Conservation (phyloP, 73 alveolate genomes). For the Uronychia setigera region DNA sequence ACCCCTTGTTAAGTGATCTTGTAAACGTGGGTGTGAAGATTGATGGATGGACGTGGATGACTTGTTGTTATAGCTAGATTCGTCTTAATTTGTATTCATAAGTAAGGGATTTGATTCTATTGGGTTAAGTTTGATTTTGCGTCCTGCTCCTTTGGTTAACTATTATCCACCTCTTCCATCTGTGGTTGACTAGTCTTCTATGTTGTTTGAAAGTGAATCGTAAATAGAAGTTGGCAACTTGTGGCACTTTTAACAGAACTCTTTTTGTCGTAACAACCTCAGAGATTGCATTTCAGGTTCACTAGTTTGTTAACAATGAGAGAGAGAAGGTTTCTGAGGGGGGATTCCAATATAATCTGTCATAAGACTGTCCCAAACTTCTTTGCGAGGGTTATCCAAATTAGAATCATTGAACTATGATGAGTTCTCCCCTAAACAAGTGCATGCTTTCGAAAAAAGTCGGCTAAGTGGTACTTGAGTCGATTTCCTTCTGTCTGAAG, state of each 20-base stretch:
- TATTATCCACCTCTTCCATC: neutral
- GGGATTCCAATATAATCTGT: neutral
- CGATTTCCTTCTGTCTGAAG: neutral
- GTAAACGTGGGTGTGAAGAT: neutral
- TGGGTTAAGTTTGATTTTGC: neutral
- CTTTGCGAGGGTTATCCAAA: too few relatives aligned
- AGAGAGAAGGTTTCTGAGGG: neutral
- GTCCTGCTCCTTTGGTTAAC: neutral
- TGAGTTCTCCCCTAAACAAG: neutral
- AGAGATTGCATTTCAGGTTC: neutral
- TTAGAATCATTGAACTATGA: too few relatives aligned
- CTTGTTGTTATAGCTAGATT: neutral
- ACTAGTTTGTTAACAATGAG: too few relatives aligned
- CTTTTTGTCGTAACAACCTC: neutral
- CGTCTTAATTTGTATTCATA: neutral
- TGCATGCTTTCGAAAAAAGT: neutral
- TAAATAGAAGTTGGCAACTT: neutral
- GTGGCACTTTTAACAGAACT: neutral
- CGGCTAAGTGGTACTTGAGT: neutral
- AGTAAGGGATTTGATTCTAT: neutral
- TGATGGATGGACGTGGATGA: neutral
- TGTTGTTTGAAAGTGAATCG: neutral
- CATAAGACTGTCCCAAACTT: neutral
- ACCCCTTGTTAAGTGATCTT: neutral
- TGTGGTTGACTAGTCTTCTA: too few relatives aligned